phyloP scores from a whole-genome alignment of 139 green algal genomes.

The Asterochloris sp. region DNA sequence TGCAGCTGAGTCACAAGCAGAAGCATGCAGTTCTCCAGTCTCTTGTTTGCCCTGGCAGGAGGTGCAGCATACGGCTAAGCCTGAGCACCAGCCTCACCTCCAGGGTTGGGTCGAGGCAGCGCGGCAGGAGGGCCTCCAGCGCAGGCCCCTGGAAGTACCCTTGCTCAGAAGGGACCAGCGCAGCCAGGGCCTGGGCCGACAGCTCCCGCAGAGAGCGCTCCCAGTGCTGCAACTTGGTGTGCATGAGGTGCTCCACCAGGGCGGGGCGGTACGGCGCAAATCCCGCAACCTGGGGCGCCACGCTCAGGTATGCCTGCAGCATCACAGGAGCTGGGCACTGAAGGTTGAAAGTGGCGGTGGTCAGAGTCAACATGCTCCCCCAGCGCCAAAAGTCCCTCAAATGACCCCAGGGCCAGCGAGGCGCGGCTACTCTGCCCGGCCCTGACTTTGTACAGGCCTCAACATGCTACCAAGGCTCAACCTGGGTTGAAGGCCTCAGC shows the following conservation, averaged over 20 bases:
- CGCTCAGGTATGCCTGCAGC: conserved; percentile 58
- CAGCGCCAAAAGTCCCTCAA: too few relatives aligned
- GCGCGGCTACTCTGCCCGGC: not conserved
- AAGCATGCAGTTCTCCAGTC: too few relatives aligned
- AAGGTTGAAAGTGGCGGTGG: too few relatives aligned
- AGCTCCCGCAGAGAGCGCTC: conserved; percentile 78
- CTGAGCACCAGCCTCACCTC: conserved; percentile 43
- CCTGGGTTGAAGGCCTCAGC: too few relatives aligned
- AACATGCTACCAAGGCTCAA: too few relatives aligned
- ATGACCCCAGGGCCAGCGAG: not conserved
- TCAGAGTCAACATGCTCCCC: too few relatives aligned
- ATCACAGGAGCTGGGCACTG: not conserved
- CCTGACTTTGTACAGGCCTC: not conserved
- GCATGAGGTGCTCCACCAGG: conserved; percentile 76
- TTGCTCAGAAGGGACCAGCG: conserved; percentile 53
- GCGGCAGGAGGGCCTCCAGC: conserved; percentile 52
- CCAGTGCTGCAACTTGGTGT: conserved; percentile 88
- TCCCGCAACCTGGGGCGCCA: conserved; percentile 53
- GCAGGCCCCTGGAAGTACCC: conserved; percentile 26
- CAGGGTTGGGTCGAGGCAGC: conserved; percentile 46
- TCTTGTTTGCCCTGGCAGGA: too few relatives aligned
- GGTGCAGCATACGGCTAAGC: conserved; percentile 6
- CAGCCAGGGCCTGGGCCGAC: conserved; percentile 63
- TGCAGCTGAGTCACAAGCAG: too few relatives aligned
- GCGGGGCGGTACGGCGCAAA: conserved; percentile 54